These are phyloP conservation scores for Nakaseomyces bracarensis DNA, from an alignment of 1,139 yeast genomes.

Conservation along the genomic window DNA sequence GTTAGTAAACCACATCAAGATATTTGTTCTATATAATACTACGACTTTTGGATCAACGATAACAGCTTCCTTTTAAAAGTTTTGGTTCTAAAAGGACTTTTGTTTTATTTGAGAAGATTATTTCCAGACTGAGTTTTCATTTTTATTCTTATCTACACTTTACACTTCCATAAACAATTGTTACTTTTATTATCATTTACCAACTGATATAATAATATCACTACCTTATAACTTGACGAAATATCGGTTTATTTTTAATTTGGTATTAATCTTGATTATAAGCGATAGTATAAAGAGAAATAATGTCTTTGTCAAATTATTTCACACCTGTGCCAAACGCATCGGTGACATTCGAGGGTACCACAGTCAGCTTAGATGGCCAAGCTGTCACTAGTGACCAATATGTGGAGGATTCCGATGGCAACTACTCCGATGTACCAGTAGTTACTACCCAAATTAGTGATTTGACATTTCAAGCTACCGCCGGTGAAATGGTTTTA, in stretches of 20 bases:
- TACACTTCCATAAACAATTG: no score
- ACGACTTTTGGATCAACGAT: no score
- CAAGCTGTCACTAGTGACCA: constrained; percentile 8
- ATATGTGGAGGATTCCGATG: constrained; percentile 7
- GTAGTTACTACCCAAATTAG: constrained; percentile 6
- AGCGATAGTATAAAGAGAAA: not conserved
- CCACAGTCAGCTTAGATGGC: constrained; percentile 14
- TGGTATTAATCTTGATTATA: not conserved
- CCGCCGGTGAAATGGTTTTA: constrained; percentile 27
- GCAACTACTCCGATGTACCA: not conserved
- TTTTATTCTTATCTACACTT: no score
- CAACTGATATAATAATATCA: no score
- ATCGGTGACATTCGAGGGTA: constrained; percentile 22
- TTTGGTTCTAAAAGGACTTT: no score
- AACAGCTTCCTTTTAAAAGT: no score
- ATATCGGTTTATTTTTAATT: not conserved
- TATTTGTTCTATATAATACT: no score
- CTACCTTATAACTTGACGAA: no score
- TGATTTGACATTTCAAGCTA: constrained; percentile 26
- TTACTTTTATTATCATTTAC: no score
- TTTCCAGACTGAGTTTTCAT: no score
- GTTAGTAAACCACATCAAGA: no score
- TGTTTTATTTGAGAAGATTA: no score
- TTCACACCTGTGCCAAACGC: constrained; percentile 23
- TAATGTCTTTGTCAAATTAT: constrained; percentile 22